These are phyloP conservation scores for Kockiozyma suomiensis DNA, from an alignment of 805 yeast species.

Conservation along the genomic window DNA sequence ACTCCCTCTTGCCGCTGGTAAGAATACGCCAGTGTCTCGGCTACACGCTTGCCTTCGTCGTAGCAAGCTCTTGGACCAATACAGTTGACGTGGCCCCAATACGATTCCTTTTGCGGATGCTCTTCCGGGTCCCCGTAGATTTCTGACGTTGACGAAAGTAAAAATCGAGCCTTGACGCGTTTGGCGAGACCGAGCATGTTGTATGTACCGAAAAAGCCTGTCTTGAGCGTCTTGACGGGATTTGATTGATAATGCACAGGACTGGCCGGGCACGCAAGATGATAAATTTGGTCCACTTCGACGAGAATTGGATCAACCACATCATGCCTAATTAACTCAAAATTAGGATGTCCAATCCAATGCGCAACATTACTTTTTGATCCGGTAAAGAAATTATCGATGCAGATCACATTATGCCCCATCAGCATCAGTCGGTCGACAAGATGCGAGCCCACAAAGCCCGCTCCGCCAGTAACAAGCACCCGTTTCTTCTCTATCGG, in stretches of 20 bases:
- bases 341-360: conserved; percentile 40
- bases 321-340: conserved; percentile 39
- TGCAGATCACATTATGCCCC: conserved; percentile 39
- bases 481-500: conserved; percentile 38
- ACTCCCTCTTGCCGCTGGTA: conserved; percentile 37
- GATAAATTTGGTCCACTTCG: conserved; percentile 40
- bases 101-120: conserved; percentile 38
- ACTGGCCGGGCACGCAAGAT: conserved; percentile 39
- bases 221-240: conserved; percentile 39
- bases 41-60: conserved; percentile 40
- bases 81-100: conserved; percentile 38
- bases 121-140: conserved; percentile 40
- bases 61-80: conserved; percentile 40
- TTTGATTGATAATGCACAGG: conserved; percentile 40
- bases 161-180: conserved; percentile 38
- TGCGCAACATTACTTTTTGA: conserved; percentile 37
- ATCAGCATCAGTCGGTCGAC: conserved; percentile 39
- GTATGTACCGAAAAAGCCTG: conserved; percentile 39
- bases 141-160: conserved; percentile 39
- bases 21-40: conserved; percentile 39
- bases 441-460: conserved; percentile 39
- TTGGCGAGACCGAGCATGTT: conserved; percentile 40
- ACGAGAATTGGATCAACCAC: conserved; percentile 39
- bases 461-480: conserved; percentile 40
- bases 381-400: conserved; percentile 39